Conservation (phyloP, 192 early-diverging fungal species). For the Entomortierella parvispora region DNA sequence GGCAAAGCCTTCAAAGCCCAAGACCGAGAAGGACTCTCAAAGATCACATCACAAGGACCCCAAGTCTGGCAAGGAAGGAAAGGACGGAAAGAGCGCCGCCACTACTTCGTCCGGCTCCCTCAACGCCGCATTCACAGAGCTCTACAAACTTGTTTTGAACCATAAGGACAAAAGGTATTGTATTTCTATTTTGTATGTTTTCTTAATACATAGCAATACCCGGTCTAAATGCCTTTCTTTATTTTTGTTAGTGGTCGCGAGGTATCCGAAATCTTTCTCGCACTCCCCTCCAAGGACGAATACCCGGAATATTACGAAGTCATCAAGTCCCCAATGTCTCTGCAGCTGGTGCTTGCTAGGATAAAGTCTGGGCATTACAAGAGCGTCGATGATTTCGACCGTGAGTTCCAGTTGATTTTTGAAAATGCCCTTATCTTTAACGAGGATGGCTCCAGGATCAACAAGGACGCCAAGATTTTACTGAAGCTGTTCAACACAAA, state of each 20-base stretch:
- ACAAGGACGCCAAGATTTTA: constrained; percentile 76
- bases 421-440: constrained; percentile 93
- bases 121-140: constrained; percentile 46
- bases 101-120: constrained; percentile 25
- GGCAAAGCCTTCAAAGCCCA: constrained; percentile 22
- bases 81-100: constrained; percentile 26
- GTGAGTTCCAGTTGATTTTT: constrained; percentile 85
- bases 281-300: constrained; percentile 75
- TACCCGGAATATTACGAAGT: constrained; percentile 94
- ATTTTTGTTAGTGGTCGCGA: constrained; percentile 59
- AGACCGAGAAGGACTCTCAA: constrained; percentile 14
- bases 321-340: constrained; percentile 83
- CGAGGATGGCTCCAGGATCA: constrained; percentile 82
- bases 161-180: constrained; percentile 58
- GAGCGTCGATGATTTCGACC: constrained; percentile 75
- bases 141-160: constrained; percentile 53
- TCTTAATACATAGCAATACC: neutral
- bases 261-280: constrained; percentile 82
- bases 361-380: constrained; percentile 74
- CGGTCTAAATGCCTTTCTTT: neutral
- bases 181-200: neutral
- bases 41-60: constrained; percentile 6
- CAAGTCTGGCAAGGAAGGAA: constrained; percentile 7
- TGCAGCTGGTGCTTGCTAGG: constrained; percentile 69
- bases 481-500: constrained; percentile 48